Percentiles rank a stretch among this genome's conserved stretches.
Conservation (phyloP, 2,329 filamentous ascomycete genomes). For the Ceratocystis cacaofunesta region DNA sequence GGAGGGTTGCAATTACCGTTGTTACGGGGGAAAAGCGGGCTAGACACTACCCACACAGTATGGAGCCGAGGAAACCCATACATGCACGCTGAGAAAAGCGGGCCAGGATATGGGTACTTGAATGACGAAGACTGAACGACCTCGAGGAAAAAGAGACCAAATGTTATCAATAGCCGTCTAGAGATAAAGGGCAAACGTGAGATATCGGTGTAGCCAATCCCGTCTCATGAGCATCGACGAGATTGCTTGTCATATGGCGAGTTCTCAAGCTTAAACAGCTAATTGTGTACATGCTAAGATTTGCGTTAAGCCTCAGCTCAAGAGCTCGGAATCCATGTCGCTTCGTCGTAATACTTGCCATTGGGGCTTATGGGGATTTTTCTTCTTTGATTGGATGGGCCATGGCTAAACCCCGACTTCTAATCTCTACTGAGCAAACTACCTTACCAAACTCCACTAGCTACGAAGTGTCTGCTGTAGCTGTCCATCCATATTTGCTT, state of each 20-base stretch:
- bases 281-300: neutral
- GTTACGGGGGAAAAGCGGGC: neutral
- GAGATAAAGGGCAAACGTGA: neutral
- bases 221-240: neutral
- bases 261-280: neutral
- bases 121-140: neutral
- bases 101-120: neutral
- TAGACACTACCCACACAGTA: constrained; percentile 1
- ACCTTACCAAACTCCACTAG: neutral
- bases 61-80: neutral
- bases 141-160: neutral
- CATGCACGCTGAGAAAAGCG: neutral
- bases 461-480: neutral
- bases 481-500: neutral
- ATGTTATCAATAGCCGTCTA: neutral
- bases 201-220: neutral
- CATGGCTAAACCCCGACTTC: neutral
- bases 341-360: no score
- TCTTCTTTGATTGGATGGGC: neutral
- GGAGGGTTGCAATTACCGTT: neutral
- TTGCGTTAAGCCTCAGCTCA: no score
- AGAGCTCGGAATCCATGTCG: no score
- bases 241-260: neutral
- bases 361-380: neutral
- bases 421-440: neutral